phyloP scores from a whole-genome alignment of 768 basidiomycete genomes.

The Trametes cingulata region DNA sequence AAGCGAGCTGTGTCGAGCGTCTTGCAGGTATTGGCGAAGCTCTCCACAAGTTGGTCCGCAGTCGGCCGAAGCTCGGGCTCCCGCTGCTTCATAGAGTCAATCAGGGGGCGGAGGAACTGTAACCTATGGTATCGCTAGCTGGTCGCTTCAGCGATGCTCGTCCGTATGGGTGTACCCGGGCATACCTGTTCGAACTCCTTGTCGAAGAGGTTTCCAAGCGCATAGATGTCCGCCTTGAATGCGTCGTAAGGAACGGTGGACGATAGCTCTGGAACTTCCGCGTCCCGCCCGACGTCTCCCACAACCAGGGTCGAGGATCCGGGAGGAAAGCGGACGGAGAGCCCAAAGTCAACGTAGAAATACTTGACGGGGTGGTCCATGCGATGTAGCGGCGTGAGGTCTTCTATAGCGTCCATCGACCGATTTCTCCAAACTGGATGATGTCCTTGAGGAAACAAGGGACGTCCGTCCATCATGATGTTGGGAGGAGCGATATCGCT shows the following conservation, averaged over 20 bases:
- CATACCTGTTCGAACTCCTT: conserved; percentile 22
- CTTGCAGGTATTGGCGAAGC: not conserved
- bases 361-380: conserved; percentile 38
- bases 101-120: conserved; percentile 14
- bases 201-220: conserved; percentile 28
- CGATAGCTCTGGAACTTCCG: conserved; percentile 28
- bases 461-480: conserved; percentile 26
- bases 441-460: conserved; percentile 20
- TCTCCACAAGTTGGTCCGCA: not conserved
- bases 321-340: conserved; percentile 20
- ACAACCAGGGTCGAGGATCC: conserved; percentile 15
- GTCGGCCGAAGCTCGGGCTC: conserved; percentile 10
- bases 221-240: conserved; percentile 30
- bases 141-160: not conserved
- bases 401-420: conserved; percentile 34
- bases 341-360: conserved; percentile 27
- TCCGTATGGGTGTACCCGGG: not conserved
- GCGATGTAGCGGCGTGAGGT: conserved; percentile 32
- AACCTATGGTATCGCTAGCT: conserved; percentile 12
- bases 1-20: not conserved
- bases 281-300: conserved; percentile 25
- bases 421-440: conserved; percentile 30
- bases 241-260: conserved; percentile 24
- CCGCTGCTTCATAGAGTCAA: conserved; percentile 13
- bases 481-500: conserved; percentile 21